Conservation (phyloP, 805 yeast genomes). For the Sugiyamaella lignohabitans region DNA sequence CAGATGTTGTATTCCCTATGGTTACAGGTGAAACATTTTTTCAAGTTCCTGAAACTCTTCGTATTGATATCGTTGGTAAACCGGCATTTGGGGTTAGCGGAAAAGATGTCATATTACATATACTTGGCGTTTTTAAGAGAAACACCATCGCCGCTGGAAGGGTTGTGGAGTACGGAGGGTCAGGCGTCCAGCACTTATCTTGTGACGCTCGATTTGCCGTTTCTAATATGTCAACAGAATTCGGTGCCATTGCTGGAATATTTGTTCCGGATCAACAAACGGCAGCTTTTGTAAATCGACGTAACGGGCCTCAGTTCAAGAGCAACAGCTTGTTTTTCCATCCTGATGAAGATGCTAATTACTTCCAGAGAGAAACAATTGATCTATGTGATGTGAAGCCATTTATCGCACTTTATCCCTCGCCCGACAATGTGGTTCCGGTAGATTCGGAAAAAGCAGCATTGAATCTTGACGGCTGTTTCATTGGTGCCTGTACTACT, state of each 20-base stretch:
- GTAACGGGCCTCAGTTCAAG: constrained; percentile 6
- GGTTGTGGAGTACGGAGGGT: constrained; percentile 30
- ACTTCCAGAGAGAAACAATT: constrained; percentile 7
- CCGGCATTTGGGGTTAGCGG: constrained; percentile 14
- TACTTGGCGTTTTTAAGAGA: constrained; percentile 9
- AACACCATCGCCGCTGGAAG: constrained; percentile 14
- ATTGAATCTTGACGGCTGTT: constrained; percentile 10
- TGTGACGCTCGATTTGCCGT: constrained; percentile 26
- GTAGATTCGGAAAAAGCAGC: constrained; percentile 6
- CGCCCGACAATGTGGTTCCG: constrained; percentile 12
- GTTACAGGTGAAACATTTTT: constrained; percentile 15
- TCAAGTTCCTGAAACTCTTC: constrained; percentile 13
- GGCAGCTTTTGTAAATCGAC: constrained; percentile 10
- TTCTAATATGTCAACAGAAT: constrained; percentile 16
- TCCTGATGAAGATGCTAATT: constrained; percentile 13
- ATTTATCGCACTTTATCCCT: constrained; percentile 10
- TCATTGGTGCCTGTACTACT: constrained; percentile 15
- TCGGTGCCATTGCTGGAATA: constrained; percentile 12
- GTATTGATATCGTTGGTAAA: constrained; percentile 9
- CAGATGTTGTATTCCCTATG: constrained; percentile 13
- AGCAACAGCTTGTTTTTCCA: constrained; percentile 3
- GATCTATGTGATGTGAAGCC: constrained; percentile 7
- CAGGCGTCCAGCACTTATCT: constrained; percentile 25
- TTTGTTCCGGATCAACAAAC: constrained; percentile 14
- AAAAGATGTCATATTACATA: constrained; percentile 12